Evolutionary conservation across 169 alveolate genomes (phyloP), one percentile per base, ranked within the genome.

Genomic region (Condylostoma magnum): DNA sequence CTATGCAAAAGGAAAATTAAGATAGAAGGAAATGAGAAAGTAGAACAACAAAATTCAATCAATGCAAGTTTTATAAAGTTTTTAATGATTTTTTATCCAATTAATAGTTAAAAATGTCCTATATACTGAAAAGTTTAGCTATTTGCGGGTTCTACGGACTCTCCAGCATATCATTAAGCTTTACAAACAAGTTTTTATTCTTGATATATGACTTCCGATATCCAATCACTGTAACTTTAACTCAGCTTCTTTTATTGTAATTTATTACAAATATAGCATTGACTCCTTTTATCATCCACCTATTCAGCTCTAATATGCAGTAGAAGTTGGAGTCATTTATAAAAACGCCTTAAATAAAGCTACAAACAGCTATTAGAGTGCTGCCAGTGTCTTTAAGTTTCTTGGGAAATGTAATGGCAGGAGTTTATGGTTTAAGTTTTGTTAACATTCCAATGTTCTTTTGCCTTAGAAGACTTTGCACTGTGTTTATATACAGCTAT

Each of bases 371-470:
- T 25, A 43, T 8, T 6, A 15, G 25, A 6, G 43, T 43, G 25
- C 0, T 18, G 46, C 18, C 18, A 22, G 6, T 66, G 12, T 25
- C 43, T 47, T 25, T 43, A 12, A 66, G 33, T 31, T 46, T 47
- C n/a, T 30, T 66, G 6, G 41, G 31, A 8, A 66, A 66, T 4
- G 75, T 66, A 8, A 6, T 47, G 12, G 6, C 30, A 46, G 75
- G 75, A 47, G 31, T 66, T 34, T 28, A 10, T 44, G 65, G 53
- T 20, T 12, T 66, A 8, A 27, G 51, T 8, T 22, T 10, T 22
- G 75, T 66, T 47, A 66, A 47, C 30, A 47, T 66, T 18, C 75
- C 75, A 20, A 38, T 66, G 22, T 66, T 66, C 48, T n/a, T 66
- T 8, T 57, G 65, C 27, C 8, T 66, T 20, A 66, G 75, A 66